Evolutionary conservation across 768 basidiomycete genomes (phyloP).

Genomic region (Trichaptum fuscoviolaceum): DNA sequence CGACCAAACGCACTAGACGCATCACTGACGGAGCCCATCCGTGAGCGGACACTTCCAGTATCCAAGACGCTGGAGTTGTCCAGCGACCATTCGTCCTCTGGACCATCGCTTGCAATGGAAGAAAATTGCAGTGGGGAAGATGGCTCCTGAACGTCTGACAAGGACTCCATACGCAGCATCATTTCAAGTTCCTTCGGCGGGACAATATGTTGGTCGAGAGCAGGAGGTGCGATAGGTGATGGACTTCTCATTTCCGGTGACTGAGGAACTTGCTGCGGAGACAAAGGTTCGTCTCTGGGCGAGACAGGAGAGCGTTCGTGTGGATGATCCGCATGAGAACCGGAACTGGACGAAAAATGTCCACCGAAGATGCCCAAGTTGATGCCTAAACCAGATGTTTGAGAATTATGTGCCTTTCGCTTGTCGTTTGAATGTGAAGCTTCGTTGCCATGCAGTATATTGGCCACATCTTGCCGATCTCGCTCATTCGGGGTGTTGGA

Average conservation of each 20-base stretch:
- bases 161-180: neutral
- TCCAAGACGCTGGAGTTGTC: neutral
- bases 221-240: neutral
- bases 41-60: neutral
- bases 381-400: neutral
- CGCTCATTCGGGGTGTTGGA: neutral
- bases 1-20: neutral
- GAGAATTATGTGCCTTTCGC: neutral
- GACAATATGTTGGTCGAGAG: neutral
- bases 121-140: neutral
- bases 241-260: constrained; percentile 1
- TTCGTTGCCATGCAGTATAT: neutral
- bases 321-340: neutral
- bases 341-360: neutral
- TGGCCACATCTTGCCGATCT: neutral
- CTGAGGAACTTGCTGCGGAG: constrained; percentile 1
- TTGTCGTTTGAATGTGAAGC: neutral
- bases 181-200: constrained; percentile 2
- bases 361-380: neutral
- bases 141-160: neutral
- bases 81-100: constrained; percentile 3
- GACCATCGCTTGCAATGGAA: neutral
- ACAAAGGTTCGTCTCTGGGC: neutral
- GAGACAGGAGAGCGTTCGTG: neutral
- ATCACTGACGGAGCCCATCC: constrained; percentile 3